Evolutionary conservation across 345 rosid genomes (phyloP).

Genomic region (Euclidium syriacum): DNA sequence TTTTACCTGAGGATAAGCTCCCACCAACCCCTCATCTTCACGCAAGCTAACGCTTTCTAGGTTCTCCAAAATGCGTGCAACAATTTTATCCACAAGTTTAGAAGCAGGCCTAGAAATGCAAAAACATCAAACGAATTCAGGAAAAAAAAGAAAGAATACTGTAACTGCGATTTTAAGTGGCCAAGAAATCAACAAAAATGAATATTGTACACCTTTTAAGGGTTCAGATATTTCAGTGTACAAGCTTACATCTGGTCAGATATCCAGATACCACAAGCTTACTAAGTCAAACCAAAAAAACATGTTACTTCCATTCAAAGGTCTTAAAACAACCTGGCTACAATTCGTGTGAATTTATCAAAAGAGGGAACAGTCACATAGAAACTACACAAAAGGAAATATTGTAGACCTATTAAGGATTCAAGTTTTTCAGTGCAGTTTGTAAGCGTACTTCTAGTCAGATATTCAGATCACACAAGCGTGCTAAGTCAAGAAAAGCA

Average conservation of each 20-base stretch:
- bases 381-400: too few relatives aligned
- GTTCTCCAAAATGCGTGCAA: not conserved
- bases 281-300: not conserved
- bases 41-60: not conserved
- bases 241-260: not conserved
- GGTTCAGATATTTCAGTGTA: not conserved
- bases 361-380: too few relatives aligned
- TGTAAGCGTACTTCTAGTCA: too few relatives aligned
- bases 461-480: too few relatives aligned
- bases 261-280: not conserved
- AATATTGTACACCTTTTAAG: too few relatives aligned
- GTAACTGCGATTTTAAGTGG: not conserved
- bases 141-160: not conserved
- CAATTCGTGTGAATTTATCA: not conserved
- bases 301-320: not conserved
- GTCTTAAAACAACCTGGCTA: not conserved
- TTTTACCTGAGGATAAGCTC: conserved; percentile 11
- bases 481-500: too few relatives aligned
- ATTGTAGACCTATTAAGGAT: too few relatives aligned
- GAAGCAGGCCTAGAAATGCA: conserved; percentile 13
- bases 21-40: conserved; percentile 13
- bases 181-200: not conserved
- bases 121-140: not conserved
- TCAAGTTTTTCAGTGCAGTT: too few relatives aligned
- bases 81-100: conserved; percentile 9